Conservation (phyloP, 2,329 filamentous ascomycete genomes). For the Biscogniauxia marginata region DNA sequence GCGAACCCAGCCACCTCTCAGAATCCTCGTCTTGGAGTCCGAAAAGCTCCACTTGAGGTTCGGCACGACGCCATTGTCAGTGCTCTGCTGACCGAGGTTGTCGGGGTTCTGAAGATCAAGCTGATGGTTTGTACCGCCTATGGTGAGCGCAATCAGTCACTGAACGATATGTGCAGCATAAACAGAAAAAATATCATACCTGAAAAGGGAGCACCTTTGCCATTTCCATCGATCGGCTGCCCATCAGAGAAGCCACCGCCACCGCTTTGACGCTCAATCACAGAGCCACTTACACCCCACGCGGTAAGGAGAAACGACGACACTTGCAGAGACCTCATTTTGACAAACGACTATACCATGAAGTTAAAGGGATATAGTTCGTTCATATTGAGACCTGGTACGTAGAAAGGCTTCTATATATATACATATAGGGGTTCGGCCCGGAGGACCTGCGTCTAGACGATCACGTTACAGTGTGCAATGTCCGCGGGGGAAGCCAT, state of each 20-base stretch:
- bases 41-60: constrained; percentile 72
- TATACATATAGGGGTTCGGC: background rate
- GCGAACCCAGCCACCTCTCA: constrained; percentile 64
- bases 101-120: constrained; percentile 64
- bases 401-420: background rate
- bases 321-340: constrained; percentile 22
- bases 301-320: constrained; percentile 20
- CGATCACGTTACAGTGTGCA: background rate
- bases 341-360: background rate
- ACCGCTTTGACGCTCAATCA: constrained; percentile 24
- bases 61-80: constrained; percentile 62
- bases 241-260: constrained; percentile 45
- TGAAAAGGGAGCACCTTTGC: constrained; percentile 57
- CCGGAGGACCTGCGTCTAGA: background rate
- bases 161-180: no score
- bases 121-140: constrained; percentile 62
- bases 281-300: constrained; percentile 17
- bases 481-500: background rate
- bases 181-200: constrained; percentile 40
- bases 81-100: constrained; percentile 59
- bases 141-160: constrained; percentile 3
- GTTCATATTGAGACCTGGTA: background rate
- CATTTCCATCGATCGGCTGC: constrained; percentile 54
- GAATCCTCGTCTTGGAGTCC: constrained; percentile 61
- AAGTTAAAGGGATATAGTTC: background rate